A percentile compares a stretch with the other conserved stretches of the same genome.
phyloP scores from a whole-genome alignment of 2,329 filamentous ascomycete genomes.

The Cladosporium sp. region DNA sequence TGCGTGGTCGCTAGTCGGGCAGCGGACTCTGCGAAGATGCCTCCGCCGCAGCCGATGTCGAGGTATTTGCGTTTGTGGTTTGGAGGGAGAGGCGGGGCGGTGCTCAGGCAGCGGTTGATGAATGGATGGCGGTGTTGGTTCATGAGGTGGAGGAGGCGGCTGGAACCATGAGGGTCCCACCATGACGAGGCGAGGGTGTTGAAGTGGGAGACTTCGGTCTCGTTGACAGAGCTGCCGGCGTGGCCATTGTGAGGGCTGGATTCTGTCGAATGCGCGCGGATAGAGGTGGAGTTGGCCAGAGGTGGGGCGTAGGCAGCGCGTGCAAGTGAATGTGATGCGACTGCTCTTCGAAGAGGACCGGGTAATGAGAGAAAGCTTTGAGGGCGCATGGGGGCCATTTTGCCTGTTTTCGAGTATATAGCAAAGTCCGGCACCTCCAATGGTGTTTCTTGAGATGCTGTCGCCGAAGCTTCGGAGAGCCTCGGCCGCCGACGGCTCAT shows the following conservation, averaged over 20 bases:
- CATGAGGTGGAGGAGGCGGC: slow-evolving; percentile 91
- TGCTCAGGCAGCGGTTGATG: slow-evolving; percentile 61
- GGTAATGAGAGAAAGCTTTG: slow-evolving; percentile 1
- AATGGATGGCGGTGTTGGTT: slow-evolving; percentile 95
- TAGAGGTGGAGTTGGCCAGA: not conserved
- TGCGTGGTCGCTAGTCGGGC: slow-evolving; percentile 59
- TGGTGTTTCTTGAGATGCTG: not conserved
- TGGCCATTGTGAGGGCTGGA: slow-evolving; percentile 4
- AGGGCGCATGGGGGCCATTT: not conserved
- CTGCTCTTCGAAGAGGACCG: not conserved
- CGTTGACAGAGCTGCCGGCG: slow-evolving; percentile 64
- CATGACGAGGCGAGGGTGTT: slow-evolving; percentile 85
- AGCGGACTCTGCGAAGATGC: slow-evolving; percentile 88
- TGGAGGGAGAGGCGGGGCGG: slow-evolving; percentile 36
- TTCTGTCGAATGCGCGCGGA: slow-evolving; percentile 4
- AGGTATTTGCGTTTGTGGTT: slow-evolving; percentile 59
- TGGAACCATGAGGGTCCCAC: slow-evolving; percentile 96
- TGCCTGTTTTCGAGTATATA: not conserved
- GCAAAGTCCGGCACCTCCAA: not conserved
- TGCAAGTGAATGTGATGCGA: not conserved
- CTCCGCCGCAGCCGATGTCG: slow-evolving; percentile 91
- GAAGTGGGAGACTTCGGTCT: slow-evolving; percentile 89
- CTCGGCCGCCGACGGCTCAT: no score
- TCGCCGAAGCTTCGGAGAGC: no score
- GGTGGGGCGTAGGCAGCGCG: not conserved